Evolutionary conservation across 2,329 filamentous ascomycete genomes (phyloP), one percentile per base, ranked within the genome.

Genomic region (Arachnopeziza araneosa): DNA sequence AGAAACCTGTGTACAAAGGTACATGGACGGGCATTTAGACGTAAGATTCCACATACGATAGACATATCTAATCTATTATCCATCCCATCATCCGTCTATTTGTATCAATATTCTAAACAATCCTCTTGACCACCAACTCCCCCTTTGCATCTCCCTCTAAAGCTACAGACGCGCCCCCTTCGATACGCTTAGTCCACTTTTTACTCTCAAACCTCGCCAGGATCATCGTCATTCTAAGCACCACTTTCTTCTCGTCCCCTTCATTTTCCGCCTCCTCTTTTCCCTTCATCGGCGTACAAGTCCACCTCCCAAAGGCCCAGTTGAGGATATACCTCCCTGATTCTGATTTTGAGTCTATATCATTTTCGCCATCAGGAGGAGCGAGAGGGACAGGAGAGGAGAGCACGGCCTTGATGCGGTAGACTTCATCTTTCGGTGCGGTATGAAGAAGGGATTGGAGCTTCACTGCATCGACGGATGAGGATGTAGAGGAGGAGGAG

Each of bases 271-370:
- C 71, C 1, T 72, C 70, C 1, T 73, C 81, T 72, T 86, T 81
- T 1, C 70, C 1, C 72, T 70, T 70, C 4, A 86, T 76, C 6
- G 83, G 80, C 1, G 92, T 96, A 71, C 93, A 96, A 0, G 86
- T 96, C 93, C 95, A 99, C 30, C 95, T 83, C 0, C 92, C 92
- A 76, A 99, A 99, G 0, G 95, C 95, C 95, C 95, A 99, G 74
- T 99, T 99, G 61, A 99, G 82, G 52, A 99, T 96, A 72, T 95
- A 97, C 58, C 90, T 80, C 19, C 75, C 74, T 4, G 73, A 66
- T 8, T 69, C 70, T 5, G 72, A 21, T 24, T 24, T 24, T 12
- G 32, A 50, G 23, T 51, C 44, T 30, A 9, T 30, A 19, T 12
- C 8, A 49, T 22, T 24, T 22, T 30, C 24, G 9, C 24, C 17